Percentiles rank a stretch among this genome's conserved stretches.
These are phyloP conservation scores for Cornus florida DNA, from an alignment of 148 eudicot genomes.

Conservation along the genomic window DNA sequence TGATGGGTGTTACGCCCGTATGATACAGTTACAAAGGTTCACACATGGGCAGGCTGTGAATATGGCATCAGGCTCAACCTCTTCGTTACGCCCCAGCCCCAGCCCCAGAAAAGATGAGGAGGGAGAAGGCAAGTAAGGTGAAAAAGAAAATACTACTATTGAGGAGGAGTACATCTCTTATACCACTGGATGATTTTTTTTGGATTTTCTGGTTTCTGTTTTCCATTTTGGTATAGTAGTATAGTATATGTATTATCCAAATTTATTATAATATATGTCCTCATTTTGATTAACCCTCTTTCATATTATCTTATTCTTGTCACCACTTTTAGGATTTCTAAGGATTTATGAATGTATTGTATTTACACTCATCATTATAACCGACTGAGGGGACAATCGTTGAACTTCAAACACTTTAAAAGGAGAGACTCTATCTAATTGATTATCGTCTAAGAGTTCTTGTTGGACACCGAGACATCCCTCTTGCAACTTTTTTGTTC, in stretches of 20 bases:
- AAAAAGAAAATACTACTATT: conserved; percentile 5
- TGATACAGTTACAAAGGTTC: conserved; percentile 92
- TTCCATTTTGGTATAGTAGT: conserved; percentile 35
- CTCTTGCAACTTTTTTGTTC: neutral
- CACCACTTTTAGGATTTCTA: too few species aligned
- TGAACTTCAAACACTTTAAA: too few species aligned
- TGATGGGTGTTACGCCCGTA: conserved; percentile 86
- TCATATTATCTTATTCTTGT: neutral
- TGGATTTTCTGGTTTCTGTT: conserved; percentile 36
- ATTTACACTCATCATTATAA: neutral
- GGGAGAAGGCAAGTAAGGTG: conserved; percentile 18
- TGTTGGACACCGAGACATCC: neutral
- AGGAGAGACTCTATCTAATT: too few species aligned
- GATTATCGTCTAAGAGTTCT: too few species aligned
- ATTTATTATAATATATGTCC: conserved; percentile 34
- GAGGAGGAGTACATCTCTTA: conserved; percentile 21
- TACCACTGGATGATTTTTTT: conserved; percentile 33
- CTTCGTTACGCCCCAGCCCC: conserved; percentile 40
- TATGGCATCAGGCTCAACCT: conserved; percentile 69
- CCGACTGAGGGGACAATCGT: too few species aligned
- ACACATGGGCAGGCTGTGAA: conserved; percentile 71
- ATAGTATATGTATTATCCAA: conserved; percentile 40
- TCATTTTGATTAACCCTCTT: conserved; percentile 9
- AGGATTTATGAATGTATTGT: neutral
- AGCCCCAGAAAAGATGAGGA: conserved; percentile 36